These are phyloP conservation scores for Ogataea chonburiensis DNA, from an alignment of 805 yeast species.

Conservation along the genomic window DNA sequence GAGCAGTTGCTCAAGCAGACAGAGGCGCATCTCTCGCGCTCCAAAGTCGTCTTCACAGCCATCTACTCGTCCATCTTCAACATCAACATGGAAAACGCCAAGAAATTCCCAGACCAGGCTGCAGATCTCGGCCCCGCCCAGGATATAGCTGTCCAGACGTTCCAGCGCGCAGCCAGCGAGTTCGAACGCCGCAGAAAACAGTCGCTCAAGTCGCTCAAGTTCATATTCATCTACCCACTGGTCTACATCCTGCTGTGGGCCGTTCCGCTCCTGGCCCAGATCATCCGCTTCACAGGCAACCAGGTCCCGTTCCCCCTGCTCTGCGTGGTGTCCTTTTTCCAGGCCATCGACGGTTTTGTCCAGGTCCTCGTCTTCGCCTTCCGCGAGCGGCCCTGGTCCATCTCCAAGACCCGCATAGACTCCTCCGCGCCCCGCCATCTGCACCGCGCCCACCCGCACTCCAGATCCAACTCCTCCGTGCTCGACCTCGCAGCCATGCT, in stretches of 20 bases:
- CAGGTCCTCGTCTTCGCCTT: conserved; percentile 20
- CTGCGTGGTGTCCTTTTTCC: conserved; percentile 14
- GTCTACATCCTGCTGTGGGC: conserved; percentile 20
- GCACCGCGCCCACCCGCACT: too few species aligned
- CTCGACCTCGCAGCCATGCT: conserved; percentile 1
- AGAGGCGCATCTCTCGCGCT: neutral
- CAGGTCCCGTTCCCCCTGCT: conserved; percentile 11
- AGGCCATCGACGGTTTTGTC: conserved; percentile 23
- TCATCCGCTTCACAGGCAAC: conserved; percentile 11
- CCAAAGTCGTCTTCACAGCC: conserved; percentile 14
- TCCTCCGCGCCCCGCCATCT: neutral
- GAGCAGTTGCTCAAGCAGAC: conserved; percentile 7
- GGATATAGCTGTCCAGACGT: too few species aligned
- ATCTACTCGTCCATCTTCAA: conserved; percentile 19
- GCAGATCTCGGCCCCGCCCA: conserved; percentile 7
- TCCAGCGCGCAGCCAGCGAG: conserved; percentile 16
- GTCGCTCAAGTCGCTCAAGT: conserved; percentile 18
- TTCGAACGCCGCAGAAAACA: conserved; percentile 20
- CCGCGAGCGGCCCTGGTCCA: conserved; percentile 25
- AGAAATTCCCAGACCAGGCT: conserved; percentile 6
- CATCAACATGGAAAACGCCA: conserved; percentile 7
- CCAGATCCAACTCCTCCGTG: neutral
- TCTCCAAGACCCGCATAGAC: conserved; percentile 2
- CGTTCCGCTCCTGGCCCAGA: conserved; percentile 18
- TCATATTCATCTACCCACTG: conserved; percentile 21